A percentile compares a stretch with the other conserved stretches of the same genome.
Conservation (phyloP, 768 basidiomycete species). For the Trametes cubensis region DNA sequence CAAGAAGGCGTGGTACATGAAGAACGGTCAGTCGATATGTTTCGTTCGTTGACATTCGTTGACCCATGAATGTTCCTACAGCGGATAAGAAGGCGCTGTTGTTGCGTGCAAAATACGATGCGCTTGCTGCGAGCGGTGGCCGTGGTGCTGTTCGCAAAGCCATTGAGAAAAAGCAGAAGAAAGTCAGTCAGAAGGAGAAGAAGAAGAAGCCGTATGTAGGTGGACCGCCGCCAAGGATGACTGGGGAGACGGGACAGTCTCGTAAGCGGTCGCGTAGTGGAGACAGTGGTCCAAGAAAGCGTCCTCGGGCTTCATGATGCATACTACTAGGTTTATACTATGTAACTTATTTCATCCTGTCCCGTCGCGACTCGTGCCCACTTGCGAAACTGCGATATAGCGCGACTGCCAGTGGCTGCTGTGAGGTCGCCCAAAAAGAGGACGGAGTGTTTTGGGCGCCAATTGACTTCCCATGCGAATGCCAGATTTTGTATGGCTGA, state of each 20-base stretch:
- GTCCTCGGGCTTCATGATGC: slow-evolving; percentile 8
- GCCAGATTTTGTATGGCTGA: slow-evolving; percentile 8
- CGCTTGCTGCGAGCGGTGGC: slow-evolving; percentile 75
- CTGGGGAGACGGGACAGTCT: slow-evolving; percentile 2
- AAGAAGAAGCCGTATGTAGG: slow-evolving; percentile 69
- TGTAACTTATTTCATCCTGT: too few species aligned
- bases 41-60: background rate
- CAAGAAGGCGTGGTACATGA: slow-evolving; percentile 86
- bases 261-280: slow-evolving; percentile 20
- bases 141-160: slow-evolving; percentile 82
- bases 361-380: too few species aligned
- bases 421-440: too few species aligned
- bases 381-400: background rate
- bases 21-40: slow-evolving; percentile 53
- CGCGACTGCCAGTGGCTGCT: too few species aligned
- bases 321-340: too few species aligned
- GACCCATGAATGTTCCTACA: slow-evolving; percentile 32
- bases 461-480: background rate
- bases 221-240: slow-evolving; percentile 9
- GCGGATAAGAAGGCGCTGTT: slow-evolving; percentile 80
- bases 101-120: slow-evolving; percentile 76
- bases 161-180: slow-evolving; percentile 87
- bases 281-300: slow-evolving; percentile 16
- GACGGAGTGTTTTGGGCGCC: too few species aligned
- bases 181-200: slow-evolving; percentile 88